Conservation (phyloP, 148 eudicot species). For the Rhododendron ovatum region DNA sequence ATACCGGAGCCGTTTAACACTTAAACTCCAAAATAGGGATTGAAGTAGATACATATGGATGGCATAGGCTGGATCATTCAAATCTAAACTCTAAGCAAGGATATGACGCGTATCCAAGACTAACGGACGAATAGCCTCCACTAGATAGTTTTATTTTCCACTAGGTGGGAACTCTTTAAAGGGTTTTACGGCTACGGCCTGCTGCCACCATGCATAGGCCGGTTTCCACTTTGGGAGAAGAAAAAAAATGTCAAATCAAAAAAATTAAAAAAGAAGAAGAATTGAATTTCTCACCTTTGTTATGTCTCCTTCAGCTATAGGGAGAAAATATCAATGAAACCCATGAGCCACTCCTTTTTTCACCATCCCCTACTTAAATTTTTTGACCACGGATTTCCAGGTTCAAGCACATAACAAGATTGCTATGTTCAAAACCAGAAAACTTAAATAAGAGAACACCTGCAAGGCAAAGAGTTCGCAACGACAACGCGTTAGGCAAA, state of each 20-base stretch:
- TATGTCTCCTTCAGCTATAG: not conserved
- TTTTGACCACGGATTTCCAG: slow-evolving; percentile 3
- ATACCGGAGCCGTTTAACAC: not conserved
- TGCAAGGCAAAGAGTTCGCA: slow-evolving; percentile 23
- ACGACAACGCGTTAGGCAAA: not conserved
- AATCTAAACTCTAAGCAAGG: too few species aligned
- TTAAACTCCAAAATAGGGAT: not conserved
- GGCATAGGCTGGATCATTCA: too few species aligned
- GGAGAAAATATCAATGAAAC: slow-evolving; percentile 9
- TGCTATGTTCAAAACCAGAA: slow-evolving; percentile 24
- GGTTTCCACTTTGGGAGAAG: not conserved
- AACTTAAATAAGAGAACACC: slow-evolving; percentile 26
- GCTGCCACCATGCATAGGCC: not conserved
- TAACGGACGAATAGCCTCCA: not conserved
- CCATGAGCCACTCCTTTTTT: slow-evolving; percentile 11
- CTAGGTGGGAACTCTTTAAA: slow-evolving; percentile 1
- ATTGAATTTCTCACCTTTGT: slow-evolving; percentile 12
- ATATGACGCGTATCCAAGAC: too few species aligned
- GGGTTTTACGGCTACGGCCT: not conserved
- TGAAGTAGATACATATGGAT: too few species aligned
- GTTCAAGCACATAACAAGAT: slow-evolving; percentile 23
- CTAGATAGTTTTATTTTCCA: not conserved
- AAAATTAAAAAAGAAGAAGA: not conserved
- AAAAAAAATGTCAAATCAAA: not conserved
- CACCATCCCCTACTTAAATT: not conserved